Base-by-base conservation (phyloP, 2,329 filamentous ascomycete species). In the Hypoxylon sp. region DNA sequence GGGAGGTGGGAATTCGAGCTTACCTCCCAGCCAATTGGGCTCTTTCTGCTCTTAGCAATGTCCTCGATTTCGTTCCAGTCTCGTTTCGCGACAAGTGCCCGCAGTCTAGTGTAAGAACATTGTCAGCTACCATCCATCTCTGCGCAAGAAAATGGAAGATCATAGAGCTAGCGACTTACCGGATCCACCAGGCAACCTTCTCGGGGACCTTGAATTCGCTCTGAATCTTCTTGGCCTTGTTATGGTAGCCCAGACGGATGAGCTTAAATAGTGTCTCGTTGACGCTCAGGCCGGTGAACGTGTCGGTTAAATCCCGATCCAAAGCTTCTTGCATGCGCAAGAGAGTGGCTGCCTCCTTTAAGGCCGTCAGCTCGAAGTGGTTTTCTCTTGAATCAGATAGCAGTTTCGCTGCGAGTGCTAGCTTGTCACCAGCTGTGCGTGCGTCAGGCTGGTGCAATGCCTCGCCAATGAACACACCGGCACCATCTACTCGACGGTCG, bases 51-150 rank as follows among this genome's bases (percentile, higher is more conserved):
- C 75, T 90, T 91, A 34, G 88, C 87, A 71, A 93, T 87, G 72
- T 97, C 94, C 77, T 98, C 94, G 62, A 99, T 86, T 77, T 97
- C 95, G 54, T 88, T 89, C 94, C 94, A 99, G 75, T 97, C 92
- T 59, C 96, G 87, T 77, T 94, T 93, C 14, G 92, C 91, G 2
- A 99, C 93, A 53, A 98, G 85, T 0, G 94, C 96, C 72, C 95
- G 89, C 27, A 99, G 84, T 67, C 93, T 90, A 48, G 11, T 16
- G 63, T 88, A 9, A 75, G 25, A 9, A 41, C 3, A 7, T 32
- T 14, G 16, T 58, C 59, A 65, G 67, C n/a, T 6, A 41, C n/a
- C 5, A 8, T 41, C n/a, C 5, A 8, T 41, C 21, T 57, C n/a
- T 14, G 2, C 5, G 29, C 9, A 21, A 34, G 7, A 9, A 4